Evolutionary conservation across 371 early-diverging fungal genomes (phyloP).

Genomic region (Rhizopus stolonifer): DNA sequence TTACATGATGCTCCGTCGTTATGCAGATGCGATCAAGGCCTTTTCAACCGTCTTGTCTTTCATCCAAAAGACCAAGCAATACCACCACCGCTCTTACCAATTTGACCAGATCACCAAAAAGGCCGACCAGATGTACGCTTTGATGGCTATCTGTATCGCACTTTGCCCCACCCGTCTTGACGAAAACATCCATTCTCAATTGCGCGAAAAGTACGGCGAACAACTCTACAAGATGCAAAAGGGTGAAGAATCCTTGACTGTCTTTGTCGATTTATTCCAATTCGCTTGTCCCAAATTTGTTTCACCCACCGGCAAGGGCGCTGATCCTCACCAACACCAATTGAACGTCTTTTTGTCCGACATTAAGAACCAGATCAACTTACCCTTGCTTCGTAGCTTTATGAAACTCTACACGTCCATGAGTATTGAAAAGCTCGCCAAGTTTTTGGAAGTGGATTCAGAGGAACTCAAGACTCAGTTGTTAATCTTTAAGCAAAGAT

Average conservation of each 20-base stretch:
- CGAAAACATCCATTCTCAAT: slow-evolving; percentile 82
- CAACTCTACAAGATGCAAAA: slow-evolving; percentile 86
- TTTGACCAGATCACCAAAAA: slow-evolving; percentile 91
- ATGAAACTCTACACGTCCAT: slow-evolving; percentile 93
- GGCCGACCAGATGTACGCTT: slow-evolving; percentile 92
- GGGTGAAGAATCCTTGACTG: slow-evolving; percentile 76
- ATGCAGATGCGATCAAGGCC: slow-evolving; percentile 92
- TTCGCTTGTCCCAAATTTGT: slow-evolving; percentile 96
- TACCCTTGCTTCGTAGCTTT: slow-evolving; percentile 90
- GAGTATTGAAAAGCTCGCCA: slow-evolving; percentile 84
- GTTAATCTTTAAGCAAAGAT: slow-evolving; percentile 90
- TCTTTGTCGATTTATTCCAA: slow-evolving; percentile 87
- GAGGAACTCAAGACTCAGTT: slow-evolving; percentile 82
- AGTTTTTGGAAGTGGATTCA: slow-evolving; percentile 81
- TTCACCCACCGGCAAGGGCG: slow-evolving; percentile 67
- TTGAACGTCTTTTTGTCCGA: slow-evolving; percentile 82
- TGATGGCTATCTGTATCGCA: slow-evolving; percentile 87
- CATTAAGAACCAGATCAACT: slow-evolving; percentile 80
- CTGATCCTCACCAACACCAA: slow-evolving; percentile 76
- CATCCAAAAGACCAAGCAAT: slow-evolving; percentile 90
- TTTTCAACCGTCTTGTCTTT: slow-evolving; percentile 90
- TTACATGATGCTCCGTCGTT: slow-evolving; percentile 97
- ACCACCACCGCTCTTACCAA: slow-evolving; percentile 90
- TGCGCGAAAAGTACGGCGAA: slow-evolving; percentile 93
- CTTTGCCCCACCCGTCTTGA: slow-evolving; percentile 93